Percentiles rank a stretch among this genome's conserved stretches.
These are phyloP conservation scores for Anisodus tanguticus DNA, from an alignment of 257 asterid species.

Conservation along the genomic window DNA sequence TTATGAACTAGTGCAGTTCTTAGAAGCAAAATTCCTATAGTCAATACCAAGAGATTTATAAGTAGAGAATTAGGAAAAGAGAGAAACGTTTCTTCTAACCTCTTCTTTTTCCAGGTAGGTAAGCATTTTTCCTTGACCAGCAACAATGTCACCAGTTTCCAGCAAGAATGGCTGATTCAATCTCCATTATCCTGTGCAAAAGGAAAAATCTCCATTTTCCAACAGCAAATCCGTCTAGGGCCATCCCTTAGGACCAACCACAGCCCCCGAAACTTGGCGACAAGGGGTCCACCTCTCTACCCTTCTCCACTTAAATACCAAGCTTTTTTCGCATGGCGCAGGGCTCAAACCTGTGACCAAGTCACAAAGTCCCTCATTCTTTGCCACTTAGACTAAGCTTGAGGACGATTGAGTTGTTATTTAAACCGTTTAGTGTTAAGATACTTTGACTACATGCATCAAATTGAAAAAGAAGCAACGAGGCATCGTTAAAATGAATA, in stretches of 20 bases:
- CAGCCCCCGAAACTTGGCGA: neutral
- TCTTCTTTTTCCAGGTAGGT: conserved; percentile 10
- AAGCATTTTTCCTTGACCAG: neutral
- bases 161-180: conserved; percentile 1
- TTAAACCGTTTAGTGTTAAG: neutral
- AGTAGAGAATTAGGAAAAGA: conserved; percentile 21
- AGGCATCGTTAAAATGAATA: neutral
- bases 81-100: conserved; percentile 2
- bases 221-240: neutral
- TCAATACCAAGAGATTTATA: neutral
- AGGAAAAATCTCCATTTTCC: conserved; percentile 7
- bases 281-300: neutral
- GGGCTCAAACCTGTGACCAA: no score
- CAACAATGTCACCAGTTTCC: conserved; percentile 3
- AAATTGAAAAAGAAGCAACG: neutral
- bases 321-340: neutral
- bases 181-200: conserved; percentile 25
- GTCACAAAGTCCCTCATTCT: no score
- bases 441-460: neutral
- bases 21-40: neutral
- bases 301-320: neutral
- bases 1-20: neutral
- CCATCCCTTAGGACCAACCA: neutral
- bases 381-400: neutral
- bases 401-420: neutral